Base-by-base conservation (phyloP, 2,329 filamentous ascomycete genomes). In the Epichloe sibirici region DNA sequence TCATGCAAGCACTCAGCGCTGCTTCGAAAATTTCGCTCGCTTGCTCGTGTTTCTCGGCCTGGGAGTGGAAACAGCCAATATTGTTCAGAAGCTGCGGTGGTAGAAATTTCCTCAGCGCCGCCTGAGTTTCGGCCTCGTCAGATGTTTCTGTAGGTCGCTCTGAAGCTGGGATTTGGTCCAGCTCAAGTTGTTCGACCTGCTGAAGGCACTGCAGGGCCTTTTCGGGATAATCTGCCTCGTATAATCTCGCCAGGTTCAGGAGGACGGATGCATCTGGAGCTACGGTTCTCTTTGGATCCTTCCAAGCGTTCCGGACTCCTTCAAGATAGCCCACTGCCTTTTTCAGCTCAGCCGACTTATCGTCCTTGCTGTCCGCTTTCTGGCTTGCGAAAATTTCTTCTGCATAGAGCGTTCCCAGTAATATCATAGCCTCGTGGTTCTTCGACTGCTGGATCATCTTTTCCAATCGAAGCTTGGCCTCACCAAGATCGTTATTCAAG, bases 1-100 rank as follows among this genome's bases (percentile, higher is more conserved):
- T 86, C 60, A 94, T 83, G 63, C 90, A 96, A 15, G 91, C 88
- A 57, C 85, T 86, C 51, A 98, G 72, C 0, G 90, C 93, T n/a
- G 87, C 83, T 66, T 98, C 88, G 65, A 97, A 98, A 70, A 94
- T 79, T 49, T 91, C 85, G 58, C 88, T 85, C 23, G 93, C 90
- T 56, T 82, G 75, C 21, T 85, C 81, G 57, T 86, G 83, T 64
- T 89, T 90, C 61, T 95, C 90, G 2, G 83, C 78, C 64, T 95
- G 90, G 59, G 89, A 96, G 59, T 95, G 82, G 70, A 97, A 97
- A 68, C 90, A 96, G 5, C 88, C 93, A 65, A 97, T 95, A 66
- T 98, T 98, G 74, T 97, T 98, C 44, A 98, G 77, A 2, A 97
- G 76, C 63, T 95, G 90, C 4, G 93, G 93, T 1, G 90, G 88